Evolutionary conservation across 2,329 filamentous ascomycete genomes (phyloP).

Genomic region (Pseudogymnoascus sp.): DNA sequence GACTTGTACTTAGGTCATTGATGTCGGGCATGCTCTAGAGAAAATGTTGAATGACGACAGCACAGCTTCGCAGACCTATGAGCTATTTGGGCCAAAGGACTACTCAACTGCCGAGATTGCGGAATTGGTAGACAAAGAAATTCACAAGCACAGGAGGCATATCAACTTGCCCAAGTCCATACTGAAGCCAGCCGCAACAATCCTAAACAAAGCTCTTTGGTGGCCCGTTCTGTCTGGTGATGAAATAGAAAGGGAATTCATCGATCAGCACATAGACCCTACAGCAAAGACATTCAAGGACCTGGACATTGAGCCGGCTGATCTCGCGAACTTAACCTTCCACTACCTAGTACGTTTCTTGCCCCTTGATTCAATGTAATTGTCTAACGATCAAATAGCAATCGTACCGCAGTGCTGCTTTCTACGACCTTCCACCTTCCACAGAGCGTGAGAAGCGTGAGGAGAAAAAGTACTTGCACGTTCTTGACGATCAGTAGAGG

Average conservation of each 20-base stretch:
- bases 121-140: constrained; percentile 82
- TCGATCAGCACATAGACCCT: constrained; percentile 85
- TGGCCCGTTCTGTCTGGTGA: constrained; percentile 79
- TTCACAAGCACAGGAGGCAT: constrained; percentile 79
- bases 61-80: constrained; percentile 83
- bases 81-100: constrained; percentile 88
- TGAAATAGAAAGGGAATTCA: constrained; percentile 83
- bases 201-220: constrained; percentile 79
- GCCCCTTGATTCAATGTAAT: not conserved
- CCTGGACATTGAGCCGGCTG: constrained; percentile 78
- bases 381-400: constrained; percentile 48
- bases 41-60: constrained; percentile 83
- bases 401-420: constrained; percentile 79
- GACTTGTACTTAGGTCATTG: constrained; percentile 54
- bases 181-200: constrained; percentile 63
- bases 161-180: constrained; percentile 81
- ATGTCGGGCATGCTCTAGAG: constrained; percentile 83
- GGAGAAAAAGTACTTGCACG: constrained; percentile 95
- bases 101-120: constrained; percentile 86
- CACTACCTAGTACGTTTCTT: constrained; percentile 71
- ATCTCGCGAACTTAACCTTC: constrained; percentile 80
- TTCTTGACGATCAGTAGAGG: constrained; percentile 72
- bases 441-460: constrained; percentile 91
- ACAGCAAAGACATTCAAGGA: constrained; percentile 93
- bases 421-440: constrained; percentile 88